A percentile compares a stretch with the other conserved stretches of the same genome.
phyloP scores from a whole-genome alignment of 2,329 filamentous ascomycete genomes.

The Talaromyces albobiverticillius region DNA sequence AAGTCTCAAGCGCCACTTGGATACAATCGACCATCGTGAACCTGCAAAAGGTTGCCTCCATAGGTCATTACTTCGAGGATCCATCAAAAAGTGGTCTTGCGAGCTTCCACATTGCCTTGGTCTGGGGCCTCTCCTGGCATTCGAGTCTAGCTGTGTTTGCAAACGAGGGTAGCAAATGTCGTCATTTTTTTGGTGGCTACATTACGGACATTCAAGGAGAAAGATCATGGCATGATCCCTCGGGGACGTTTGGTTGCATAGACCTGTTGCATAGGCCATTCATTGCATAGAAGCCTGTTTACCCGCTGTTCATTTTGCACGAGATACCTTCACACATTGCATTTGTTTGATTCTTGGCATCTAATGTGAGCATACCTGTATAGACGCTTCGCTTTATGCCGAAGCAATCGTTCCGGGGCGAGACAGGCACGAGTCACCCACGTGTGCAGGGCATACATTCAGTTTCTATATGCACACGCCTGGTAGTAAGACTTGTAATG shows the following conservation, averaged over 20 bases:
- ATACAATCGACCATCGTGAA: constrained; percentile 9
- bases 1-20: constrained; percentile 28
- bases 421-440: no score
- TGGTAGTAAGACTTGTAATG: no score
- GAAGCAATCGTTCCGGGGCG: no score
- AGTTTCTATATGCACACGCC: not conserved
- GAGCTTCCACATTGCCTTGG: no score
- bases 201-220: no score
- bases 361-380: not conserved
- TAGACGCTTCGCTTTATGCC: not conserved
- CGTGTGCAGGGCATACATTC: no score
- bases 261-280: not conserved
- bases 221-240: no score
- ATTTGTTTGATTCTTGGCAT: not conserved
- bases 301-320: not conserved
- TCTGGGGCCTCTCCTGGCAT: no score
- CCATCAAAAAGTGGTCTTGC: not conserved
- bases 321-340: not conserved
- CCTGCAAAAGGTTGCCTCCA: not conserved
- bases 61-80: not conserved
- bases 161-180: no score
- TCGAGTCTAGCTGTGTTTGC: no score
- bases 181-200: no score
- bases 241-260: no score
- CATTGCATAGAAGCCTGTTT: not conserved